Base-by-base conservation (phyloP, 2,329 filamentous ascomycete species). In the Paraphoma chrysanthemicola region DNA sequence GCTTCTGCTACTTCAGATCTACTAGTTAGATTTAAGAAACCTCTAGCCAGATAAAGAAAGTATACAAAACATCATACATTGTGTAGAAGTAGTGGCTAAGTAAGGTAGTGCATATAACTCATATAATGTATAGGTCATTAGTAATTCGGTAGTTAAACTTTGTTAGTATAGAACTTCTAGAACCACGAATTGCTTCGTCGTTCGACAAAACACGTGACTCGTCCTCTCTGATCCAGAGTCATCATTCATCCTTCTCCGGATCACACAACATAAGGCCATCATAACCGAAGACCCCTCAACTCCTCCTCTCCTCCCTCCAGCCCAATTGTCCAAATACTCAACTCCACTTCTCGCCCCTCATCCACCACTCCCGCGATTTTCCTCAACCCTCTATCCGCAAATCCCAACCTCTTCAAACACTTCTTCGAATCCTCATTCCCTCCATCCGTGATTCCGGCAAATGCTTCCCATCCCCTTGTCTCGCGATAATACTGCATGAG, bases 361-460 rank as follows among this genome's bases (percentile, higher is more conserved):
- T 41, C 43, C 30, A 51, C 43, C 18, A 67, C 54, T 6, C 54
- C 60, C 17, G 33, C 41, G 14, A 67, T 31, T 0, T 2, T 47
- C 23, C 54, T 51, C 8, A 62, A 44, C 0, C 66, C 66, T 17
- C 63, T 43, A 12, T 58, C 50, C 28, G 41, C 33, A 30, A 67
- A 68, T 4, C 63, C 64, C 28, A 67, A 30, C n/a, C 59, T 59
- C 30, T 33, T 29, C 28, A 68, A 63, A 29, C 63, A 23, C 3
- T 30, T 57, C 51, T 50, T 62, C 38, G 64, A 56, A 7, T 41
- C 46, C 44, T 59, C 59, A 42, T 68, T 68, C 0, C 43, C n/a
- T 3, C 56, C 49, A 14, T 57, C 36, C 4, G 59, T 64, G 18
- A 64, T 48, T 1, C 56, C 61, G 7, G 56, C 49, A 44, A 65